phyloP scores from a whole-genome alignment of 495 filamentous ascomycete genomes.

The Penicillium bialowiezense region DNA sequence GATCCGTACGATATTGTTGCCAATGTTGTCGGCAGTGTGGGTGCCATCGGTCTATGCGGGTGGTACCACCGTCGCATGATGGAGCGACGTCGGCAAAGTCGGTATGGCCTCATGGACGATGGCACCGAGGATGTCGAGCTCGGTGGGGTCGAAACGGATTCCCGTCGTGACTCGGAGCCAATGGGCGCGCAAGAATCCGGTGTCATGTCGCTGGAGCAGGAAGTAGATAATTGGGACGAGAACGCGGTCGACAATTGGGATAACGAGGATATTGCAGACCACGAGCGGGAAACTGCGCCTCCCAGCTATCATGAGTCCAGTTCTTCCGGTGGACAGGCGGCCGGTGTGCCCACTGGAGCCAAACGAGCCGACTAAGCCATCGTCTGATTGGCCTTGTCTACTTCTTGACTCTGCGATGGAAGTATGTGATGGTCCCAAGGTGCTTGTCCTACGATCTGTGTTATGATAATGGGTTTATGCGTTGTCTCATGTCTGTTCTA shows the following conservation, averaged over 20 bases:
- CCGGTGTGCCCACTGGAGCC: conserved; percentile 1
- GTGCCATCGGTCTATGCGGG: conserved; percentile 67
- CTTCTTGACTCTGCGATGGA: no score
- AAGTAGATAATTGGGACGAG: conserved; percentile 83
- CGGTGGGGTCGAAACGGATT: conserved; percentile 49
- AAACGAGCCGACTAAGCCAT: conserved; percentile 26
- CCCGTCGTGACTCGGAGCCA: conserved; percentile 46
- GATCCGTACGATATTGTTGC: conserved; percentile 83
- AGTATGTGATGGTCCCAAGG: no score
- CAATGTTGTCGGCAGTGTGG: conserved; percentile 77
- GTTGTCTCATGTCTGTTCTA: conserved; percentile 19
- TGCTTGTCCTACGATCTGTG: neutral
- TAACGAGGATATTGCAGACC: conserved; percentile 47
- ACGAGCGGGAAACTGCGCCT: conserved; percentile 12
- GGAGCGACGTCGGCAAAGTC: conserved; percentile 75
- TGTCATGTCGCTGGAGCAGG: conserved; percentile 58
- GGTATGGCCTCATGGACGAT: conserved; percentile 63
- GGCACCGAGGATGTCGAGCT: conserved; percentile 54
- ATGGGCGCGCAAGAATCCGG: conserved; percentile 57
- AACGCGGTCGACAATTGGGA: conserved; percentile 75
- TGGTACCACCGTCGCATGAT: conserved; percentile 97
- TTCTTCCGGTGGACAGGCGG: neutral
- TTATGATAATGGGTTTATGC: conserved; percentile 19
- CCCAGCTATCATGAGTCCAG: conserved; percentile 20
- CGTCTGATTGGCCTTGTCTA: no score